Evolutionary conservation across 345 rosid genomes (phyloP).

Genomic region (Rubroshorea leprosula): DNA sequence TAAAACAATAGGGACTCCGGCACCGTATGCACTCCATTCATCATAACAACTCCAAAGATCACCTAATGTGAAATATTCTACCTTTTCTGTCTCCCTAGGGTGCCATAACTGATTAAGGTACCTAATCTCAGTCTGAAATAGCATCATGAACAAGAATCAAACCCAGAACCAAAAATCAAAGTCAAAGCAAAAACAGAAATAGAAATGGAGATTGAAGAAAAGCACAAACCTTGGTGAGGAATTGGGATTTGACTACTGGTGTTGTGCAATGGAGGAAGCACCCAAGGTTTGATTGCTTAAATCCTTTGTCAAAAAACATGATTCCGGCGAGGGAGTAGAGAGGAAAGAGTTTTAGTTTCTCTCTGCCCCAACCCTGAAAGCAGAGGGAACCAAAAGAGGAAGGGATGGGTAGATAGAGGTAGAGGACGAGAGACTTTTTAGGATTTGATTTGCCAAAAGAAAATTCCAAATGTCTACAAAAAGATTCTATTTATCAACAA

Average conservation of each 20-base stretch:
- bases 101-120: constrained; percentile 85
- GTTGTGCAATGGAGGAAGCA: constrained; percentile 79
- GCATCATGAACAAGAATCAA: background rate
- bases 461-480: constrained; percentile 13
- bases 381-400: constrained; percentile 18
- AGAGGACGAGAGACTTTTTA: constrained; percentile 32
- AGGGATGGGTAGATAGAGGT: constrained; percentile 1
- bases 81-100: constrained; percentile 84
- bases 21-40: constrained; percentile 99
- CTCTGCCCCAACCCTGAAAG: constrained; percentile 30
- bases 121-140: constrained; percentile 73
- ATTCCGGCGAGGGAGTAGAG: constrained; percentile 23
- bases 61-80: constrained; percentile 73
- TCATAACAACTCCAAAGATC: constrained; percentile 89
- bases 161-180: background rate
- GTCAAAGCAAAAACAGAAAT: background rate
- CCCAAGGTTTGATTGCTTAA: constrained; percentile 70
- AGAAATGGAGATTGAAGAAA: background rate
- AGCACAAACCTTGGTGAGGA: constrained; percentile 65
- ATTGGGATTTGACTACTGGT: constrained; percentile 68
- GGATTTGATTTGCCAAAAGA: constrained; percentile 33
- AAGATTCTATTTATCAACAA: constrained; percentile 47
- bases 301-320: constrained; percentile 65
- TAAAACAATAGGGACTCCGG: constrained; percentile 80
- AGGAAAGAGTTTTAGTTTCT: constrained; percentile 16